Conservation (phyloP, 108 stramenopile genomes). For the Schizochytrium sp. region DNA sequence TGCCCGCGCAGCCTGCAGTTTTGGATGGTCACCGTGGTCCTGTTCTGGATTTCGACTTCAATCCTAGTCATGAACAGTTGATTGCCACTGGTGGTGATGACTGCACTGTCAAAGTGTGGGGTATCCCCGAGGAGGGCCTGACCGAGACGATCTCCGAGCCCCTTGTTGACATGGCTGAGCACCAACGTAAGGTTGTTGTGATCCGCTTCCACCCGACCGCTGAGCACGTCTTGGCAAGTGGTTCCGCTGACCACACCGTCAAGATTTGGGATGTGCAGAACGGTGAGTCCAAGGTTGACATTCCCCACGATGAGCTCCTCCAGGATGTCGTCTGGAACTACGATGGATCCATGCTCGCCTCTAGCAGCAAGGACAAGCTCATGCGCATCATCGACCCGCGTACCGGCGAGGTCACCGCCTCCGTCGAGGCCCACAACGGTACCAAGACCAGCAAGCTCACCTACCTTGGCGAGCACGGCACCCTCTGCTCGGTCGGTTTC, state of each 20-base stretch:
- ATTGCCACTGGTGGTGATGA: slow-evolving; percentile 73
- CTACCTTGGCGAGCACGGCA: slow-evolving; percentile 87
- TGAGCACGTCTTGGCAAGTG: slow-evolving; percentile 86
- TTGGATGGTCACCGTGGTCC: slow-evolving; percentile 91
- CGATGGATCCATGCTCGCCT: slow-evolving; percentile 87
- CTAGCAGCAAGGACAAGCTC: slow-evolving; percentile 94
- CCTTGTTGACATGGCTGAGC: slow-evolving; percentile 87
- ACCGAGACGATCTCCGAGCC: slow-evolving; percentile 85
- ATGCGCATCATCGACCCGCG: slow-evolving; percentile 91
- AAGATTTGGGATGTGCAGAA: slow-evolving; percentile 97
- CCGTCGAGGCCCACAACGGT: slow-evolving; percentile 90
- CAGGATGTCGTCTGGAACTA: slow-evolving; percentile 97
- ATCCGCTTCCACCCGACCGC: slow-evolving; percentile 93
- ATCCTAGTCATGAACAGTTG: slow-evolving; percentile 63
- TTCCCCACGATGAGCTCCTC: slow-evolving; percentile 83
- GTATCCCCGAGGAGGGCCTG: slow-evolving; percentile 92
- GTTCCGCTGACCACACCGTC: slow-evolving; percentile 86
- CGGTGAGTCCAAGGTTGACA: slow-evolving; percentile 77
- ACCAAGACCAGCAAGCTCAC: slow-evolving; percentile 88
- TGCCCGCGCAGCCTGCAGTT: slow-evolving; percentile 82
- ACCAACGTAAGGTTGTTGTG: slow-evolving; percentile 92
- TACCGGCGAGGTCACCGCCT: slow-evolving; percentile 72
- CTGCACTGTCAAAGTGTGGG: slow-evolving; percentile 95
- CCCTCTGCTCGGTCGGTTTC: slow-evolving; percentile 91
- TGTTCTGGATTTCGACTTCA: slow-evolving; percentile 96